Base-by-base conservation (phyloP, 179 eudicot species). In the Camellia oleifera region DNA sequence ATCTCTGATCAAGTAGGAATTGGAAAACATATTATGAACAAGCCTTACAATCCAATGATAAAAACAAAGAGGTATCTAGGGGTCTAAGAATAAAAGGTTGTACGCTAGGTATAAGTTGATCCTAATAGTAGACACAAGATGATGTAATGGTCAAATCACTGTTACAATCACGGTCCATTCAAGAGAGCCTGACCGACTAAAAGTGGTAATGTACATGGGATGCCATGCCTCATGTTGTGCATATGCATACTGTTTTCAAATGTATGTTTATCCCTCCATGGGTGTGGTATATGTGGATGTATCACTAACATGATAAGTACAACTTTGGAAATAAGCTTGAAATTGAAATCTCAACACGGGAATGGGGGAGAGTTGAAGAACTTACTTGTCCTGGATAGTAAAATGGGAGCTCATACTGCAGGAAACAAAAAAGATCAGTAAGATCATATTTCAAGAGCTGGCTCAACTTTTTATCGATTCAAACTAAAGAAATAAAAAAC, bases 351-450 rank as follows among this genome's bases (percentile, higher is more conserved):
- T 26, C 69, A n/a, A 63, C n/a, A 53, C 11, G 26, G 61, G 45
- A 42, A 61, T 5, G 42, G 45, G 58, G 20, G 58, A 54, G 60
- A 67, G 10, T 63, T 45, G 20, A 81, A 76, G 14, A 79, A 84
- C 94, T 90, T 92, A 94, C 99, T 86, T 94, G 98, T 80, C 98
- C 99, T 6, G 99, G 98, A 83, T 96, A 96, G 79, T 94, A 96
- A 82, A 94, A 96, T 71, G 99, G 99, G 75, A 96, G 93, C 82
- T 96, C 99, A 84, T 92, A 96, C 99, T 96, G 93, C 97, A 91
- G 77, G 57, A 52, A 77, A 53, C 45, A 76, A 86, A 76, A 44
- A 62, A 70, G 52, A 72, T 26, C 0, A 53, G 69, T 69, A 63
- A 83, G 85, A 78, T 70, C 77, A 75, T 69, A 42, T 77, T 69